A percentile compares a stretch with the other conserved stretches of the same genome.
These are phyloP conservation scores for Fusarium secorum DNA, from an alignment of 2,329 filamentous ascomycete genomes.

Conservation along the genomic window DNA sequence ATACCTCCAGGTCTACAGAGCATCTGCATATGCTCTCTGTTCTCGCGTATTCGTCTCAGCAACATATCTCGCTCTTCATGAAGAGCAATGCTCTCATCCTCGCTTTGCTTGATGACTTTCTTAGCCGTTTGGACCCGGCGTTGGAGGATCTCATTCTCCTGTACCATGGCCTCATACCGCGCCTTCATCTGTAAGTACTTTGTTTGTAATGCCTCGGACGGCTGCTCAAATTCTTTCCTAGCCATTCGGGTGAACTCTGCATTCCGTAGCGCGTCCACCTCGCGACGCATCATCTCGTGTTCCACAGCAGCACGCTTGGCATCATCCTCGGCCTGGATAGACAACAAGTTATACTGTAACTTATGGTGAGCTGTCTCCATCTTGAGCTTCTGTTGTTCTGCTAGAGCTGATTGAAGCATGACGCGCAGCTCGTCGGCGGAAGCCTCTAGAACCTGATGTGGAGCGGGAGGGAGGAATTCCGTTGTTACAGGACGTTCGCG, in stretches of 20 bases:
- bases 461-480: conserved; percentile 58
- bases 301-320: conserved; percentile 89
- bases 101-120: conserved; percentile 78
- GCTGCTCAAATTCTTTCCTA: conserved; percentile 60
- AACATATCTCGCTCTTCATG: conserved; percentile 79
- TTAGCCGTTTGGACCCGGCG: conserved; percentile 76
- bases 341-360: conserved; percentile 84
- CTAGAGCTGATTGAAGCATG: conserved; percentile 63
- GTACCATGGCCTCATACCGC: conserved; percentile 70
- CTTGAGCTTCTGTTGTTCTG: conserved; percentile 69
- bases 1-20: conserved; percentile 78
- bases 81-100: conserved; percentile 75
- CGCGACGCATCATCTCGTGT: conserved; percentile 87
- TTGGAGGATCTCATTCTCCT: conserved; percentile 70
- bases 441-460: conserved; percentile 60
- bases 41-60: conserved; percentile 85
- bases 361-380: conserved; percentile 91
- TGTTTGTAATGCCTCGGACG: conserved; percentile 61
- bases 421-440: conserved; percentile 63
- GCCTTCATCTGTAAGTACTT: conserved; percentile 70
- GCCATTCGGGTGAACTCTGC: conserved; percentile 74
- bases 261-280: conserved; percentile 83
- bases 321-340: conserved; percentile 83
- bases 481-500: conserved; percentile 44
- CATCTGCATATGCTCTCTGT: conserved; percentile 83